Evolutionary conservation across 164 flowering plant genomes (phyloP), one percentile per base, ranked within the genome.

Genomic region (Tetrastigma voinierianum): DNA sequence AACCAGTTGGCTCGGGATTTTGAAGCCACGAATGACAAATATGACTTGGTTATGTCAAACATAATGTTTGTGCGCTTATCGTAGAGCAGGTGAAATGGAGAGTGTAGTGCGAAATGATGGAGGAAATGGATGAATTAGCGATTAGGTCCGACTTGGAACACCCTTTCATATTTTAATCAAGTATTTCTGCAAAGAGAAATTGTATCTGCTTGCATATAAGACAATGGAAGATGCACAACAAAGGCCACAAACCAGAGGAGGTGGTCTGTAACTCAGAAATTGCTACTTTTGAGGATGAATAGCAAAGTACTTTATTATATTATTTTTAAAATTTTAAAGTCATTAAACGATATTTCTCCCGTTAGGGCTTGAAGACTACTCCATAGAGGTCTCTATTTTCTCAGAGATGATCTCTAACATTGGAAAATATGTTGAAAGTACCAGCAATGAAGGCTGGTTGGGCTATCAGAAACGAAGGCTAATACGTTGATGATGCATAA

Each of bases 1-100:
- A 90, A 83, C 70, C 76, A 80, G 65, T 74, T 93, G 73, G 95
- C 95, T 17, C 71, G 60, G 69, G 89, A 86, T 25, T 86, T 75
- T 76, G 96, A 90, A 80, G 80, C 74, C 51, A 81, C 66, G 60
- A 82, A 78, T 74, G 81, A 81, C 70, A 93, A 78, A 68, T 93
- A 84, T 79, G 98, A 93, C 65, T 73, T 93, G 81, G 95, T 93
- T 48, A 77, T 89, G 75, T 69, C 85, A 64, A 90, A 93, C 74
- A 80, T 91, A 54, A 74, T 90, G 83, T 89, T 93, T 23, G n/a
- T 82, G 90, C 68, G 93, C 96, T 45, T 89, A 87, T 67, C 90
- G 98, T 77, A 82, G 84, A 82, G 82, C 82, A 52, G 91, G 98
- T 51, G 95, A 90, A 67, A 90, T 93, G 96, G 89, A 86, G 49